Base-by-base conservation (phyloP, 495 filamentous ascomycete genomes). In the Glutinoglossum americanum region DNA sequence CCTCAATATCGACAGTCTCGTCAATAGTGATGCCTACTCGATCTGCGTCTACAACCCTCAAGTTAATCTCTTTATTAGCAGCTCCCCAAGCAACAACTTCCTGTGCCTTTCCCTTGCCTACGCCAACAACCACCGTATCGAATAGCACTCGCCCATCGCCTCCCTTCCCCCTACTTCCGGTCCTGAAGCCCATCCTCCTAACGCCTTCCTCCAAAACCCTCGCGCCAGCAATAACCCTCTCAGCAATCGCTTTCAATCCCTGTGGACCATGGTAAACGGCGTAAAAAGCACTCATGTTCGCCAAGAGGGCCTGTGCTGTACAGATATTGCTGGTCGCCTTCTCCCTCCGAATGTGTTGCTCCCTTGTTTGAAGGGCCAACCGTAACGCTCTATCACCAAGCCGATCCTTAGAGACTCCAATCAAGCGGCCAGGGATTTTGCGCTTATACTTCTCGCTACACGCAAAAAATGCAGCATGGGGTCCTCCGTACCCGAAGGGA, bases 271-370 rank as follows among this genome's bases (percentile, higher is more conserved):
- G 92, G 67, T 97, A 98, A 39, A 97, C 78, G n/a, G 89, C 92
- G 68, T 96, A 98, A 71, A 98, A 85, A 54, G 92, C 87, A 63
- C 81, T 93, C 87, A 97, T 96, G 68, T 98, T 98, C 21, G 92
- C 92, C 33, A 97, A 76, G 19, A 98, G 69, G 9, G 92, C 92
- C 67, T 98, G 92, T 7, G 92, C 92, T 23, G 92, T 98, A 70
- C 92, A 98, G 59, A 98, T 94, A 69, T 98, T 98, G 74, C 89
- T 95, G 6, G 92, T 98, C 1, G 92, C 92, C 77, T 98, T 98
- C 69, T 98, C 92, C 64, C 92, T 79, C 62, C 92, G 77, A 68
- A 98, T 98, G 66, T 98, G 92, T 69, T 98, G 92, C 71, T 98
- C 92, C 65, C 92, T 74, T 13, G 92, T 98, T 71, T 98, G 92